phyloP scores from a whole-genome alignment of 2,329 filamentous ascomycete genomes.

The Calonectria hawksworthii region DNA sequence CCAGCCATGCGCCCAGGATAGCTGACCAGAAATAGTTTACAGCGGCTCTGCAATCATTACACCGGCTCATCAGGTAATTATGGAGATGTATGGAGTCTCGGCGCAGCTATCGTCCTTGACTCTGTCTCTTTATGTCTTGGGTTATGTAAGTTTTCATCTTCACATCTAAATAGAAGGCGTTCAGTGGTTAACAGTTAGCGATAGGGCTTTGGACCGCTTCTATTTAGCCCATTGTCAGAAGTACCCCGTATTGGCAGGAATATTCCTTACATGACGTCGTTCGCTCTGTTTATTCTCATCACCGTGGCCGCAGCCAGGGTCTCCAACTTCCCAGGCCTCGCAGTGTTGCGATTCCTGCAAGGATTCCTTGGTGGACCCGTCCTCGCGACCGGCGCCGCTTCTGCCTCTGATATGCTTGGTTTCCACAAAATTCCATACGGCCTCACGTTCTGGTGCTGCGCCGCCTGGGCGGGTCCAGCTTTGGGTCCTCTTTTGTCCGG shows the following conservation, averaged over 20 bases:
- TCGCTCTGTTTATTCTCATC: not conserved
- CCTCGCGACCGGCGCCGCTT: not conserved
- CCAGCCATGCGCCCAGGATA: not conserved
- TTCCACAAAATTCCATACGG: not conserved
- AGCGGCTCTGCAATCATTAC: not conserved
- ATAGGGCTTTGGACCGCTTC: not conserved
- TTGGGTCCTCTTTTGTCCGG: not conserved
- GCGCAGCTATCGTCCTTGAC: not conserved
- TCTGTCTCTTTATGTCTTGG: not conserved
- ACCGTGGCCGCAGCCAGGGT: not conserved
- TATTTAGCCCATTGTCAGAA: not conserved
- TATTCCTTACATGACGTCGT: not conserved
- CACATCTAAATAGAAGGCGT: not conserved
- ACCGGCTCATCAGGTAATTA: not conserved
- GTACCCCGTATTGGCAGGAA: not conserved
- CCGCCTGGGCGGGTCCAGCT: not conserved
- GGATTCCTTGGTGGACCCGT: not conserved
- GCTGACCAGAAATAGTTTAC: not conserved
- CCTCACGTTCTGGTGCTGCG: not conserved
- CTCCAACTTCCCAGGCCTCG: not conserved
- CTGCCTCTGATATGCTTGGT: not conserved
- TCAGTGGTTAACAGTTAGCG: not conserved
- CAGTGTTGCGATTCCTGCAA: not conserved
- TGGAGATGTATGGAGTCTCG: not conserved
- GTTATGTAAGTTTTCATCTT: not conserved